Evolutionary conservation across 176 grass and related monocot genomes (phyloP).

Genomic region (Neostapfia colusana): DNA sequence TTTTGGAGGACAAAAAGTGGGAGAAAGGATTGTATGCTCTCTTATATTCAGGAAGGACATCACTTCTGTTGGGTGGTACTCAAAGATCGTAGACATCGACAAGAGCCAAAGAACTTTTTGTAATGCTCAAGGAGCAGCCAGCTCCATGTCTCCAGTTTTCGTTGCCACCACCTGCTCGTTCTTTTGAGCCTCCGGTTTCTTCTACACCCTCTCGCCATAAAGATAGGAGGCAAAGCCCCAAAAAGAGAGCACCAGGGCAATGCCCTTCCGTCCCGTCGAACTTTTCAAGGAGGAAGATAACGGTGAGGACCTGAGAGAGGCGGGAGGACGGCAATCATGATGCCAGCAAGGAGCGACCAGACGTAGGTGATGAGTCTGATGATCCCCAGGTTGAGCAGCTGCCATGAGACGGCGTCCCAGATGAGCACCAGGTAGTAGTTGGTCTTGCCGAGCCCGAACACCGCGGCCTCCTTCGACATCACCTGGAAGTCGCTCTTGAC

Average conservation of each 20-base stretch:
- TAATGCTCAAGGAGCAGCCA: constrained; percentile 5
- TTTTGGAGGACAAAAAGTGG: neutral
- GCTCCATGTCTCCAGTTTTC: constrained; percentile 33
- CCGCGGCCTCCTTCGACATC: too few relatives aligned
- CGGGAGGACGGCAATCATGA: too few relatives aligned
- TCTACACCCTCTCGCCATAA: constrained; percentile 64
- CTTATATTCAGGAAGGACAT: neutral
- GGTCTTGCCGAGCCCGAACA: too few relatives aligned
- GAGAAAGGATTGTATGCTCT: too few relatives aligned
- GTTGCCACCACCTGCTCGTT: constrained; percentile 16
- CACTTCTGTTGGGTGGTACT: neutral
- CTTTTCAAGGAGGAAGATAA: constrained; percentile 77
- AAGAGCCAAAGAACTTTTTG: neutral
- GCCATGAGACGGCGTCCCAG: too few relatives aligned
- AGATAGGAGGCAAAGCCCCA: constrained; percentile 79
- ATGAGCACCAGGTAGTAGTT: too few relatives aligned
- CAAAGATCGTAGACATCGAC: neutral
- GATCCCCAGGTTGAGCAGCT: too few relatives aligned
- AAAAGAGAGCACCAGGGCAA: constrained; percentile 56
- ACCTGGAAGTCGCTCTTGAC: too few relatives aligned
- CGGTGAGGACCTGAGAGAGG: too few relatives aligned
- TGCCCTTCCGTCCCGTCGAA: constrained; percentile 60
- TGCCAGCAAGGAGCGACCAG: too few relatives aligned
- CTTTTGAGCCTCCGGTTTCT: constrained; percentile 24
- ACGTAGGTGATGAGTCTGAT: too few relatives aligned